Conservation (phyloP, 1,284 basidiomycete genomes). For the Phellopilus nigrolimitatus region DNA sequence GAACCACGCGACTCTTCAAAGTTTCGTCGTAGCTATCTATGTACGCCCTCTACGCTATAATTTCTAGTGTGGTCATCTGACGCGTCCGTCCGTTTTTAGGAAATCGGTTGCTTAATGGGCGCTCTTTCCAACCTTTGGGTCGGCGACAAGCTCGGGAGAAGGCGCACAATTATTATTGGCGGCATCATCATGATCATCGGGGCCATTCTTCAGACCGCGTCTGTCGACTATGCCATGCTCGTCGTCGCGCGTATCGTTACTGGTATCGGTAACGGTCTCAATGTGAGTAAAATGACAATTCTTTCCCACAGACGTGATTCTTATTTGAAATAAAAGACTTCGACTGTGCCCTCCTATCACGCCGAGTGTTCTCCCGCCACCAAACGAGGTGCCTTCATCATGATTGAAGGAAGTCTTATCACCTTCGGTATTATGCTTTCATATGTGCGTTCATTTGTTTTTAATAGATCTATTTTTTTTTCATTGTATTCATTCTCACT, state of each 20-base stretch:
- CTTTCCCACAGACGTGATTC: background rate
- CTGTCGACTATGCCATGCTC: conserved; percentile 51
- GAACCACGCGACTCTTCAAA: conserved; percentile 49
- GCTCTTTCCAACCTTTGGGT: conserved; percentile 51
- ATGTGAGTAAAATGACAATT: conserved; percentile 34
- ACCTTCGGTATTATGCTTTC: conserved; percentile 69
- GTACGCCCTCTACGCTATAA: no score
- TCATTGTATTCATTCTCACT: no score
- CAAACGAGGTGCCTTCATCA: conserved; percentile 59
- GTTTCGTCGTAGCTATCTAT: conserved; percentile 51
- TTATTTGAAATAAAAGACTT: conserved; percentile 55
- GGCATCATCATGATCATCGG: conserved; percentile 58
- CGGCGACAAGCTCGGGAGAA: conserved; percentile 48
- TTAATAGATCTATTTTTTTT: conserved; percentile 34
- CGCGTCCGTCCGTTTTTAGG: conserved; percentile 34
- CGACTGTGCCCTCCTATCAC: conserved; percentile 59
- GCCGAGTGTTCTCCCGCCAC: conserved; percentile 61
- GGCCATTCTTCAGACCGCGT: conserved; percentile 53
- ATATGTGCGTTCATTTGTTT: conserved; percentile 42
- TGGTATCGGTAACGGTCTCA: conserved; percentile 65
- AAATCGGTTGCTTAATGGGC: conserved; percentile 50
- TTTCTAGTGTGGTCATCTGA: no score
- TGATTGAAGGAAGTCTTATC: conserved; percentile 65
- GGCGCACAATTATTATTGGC: conserved; percentile 48
- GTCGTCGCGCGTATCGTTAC: conserved; percentile 59